Evolutionary conservation across 2,329 filamentous ascomycete genomes (phyloP), one percentile per base, ranked within the genome.

Genomic region (Aspergillus proliferans): DNA sequence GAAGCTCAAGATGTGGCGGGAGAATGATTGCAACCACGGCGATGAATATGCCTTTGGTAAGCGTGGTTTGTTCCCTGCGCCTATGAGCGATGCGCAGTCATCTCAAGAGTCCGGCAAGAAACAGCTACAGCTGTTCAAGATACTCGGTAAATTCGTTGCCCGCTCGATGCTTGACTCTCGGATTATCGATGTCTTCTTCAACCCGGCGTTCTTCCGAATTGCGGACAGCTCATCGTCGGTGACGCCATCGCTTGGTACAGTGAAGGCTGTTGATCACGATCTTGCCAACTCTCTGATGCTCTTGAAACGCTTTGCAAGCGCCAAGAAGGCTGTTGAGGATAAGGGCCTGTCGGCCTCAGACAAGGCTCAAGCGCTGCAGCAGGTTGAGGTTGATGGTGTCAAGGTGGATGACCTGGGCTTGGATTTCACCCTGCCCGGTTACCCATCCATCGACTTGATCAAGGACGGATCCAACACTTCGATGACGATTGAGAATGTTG

Each of bases 91-190:
- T 21, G 85, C 88, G 30, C 87, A 93, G 62, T 79, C 85, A 0
- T 71, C 76, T 2, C 81, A 81, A 7, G 86, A 93, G 43, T 86
- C 88, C 50, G 90, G 90, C n/a, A 87, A 92, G 71, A 88, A 88
- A 58, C 85, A 95, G 38, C 75, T 96, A 30, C 85, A 93, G 59
- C 74, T 95, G 15, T 98, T 95, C 76, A 94, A 86, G 69, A 86
- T 92, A 64, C 84, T 98, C 19, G 93, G 93, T 59, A 97, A 96
- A 65, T 98, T 98, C 67, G 91, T 97, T 43, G 93, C 94, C 26
- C 84, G 93, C 45, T 96, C 93, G 0, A 97, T 98, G 93, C 85
- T 98, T 47, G 93, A 98, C 67, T 96, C 92, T 1, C 83, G 93
- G 47, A 97, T 98, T 65, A 96, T 98, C 58, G 93, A 98, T 62